Base-by-base conservation (phyloP, 2,329 filamentous ascomycete species). In the Blastomyces gilchristii region DNA sequence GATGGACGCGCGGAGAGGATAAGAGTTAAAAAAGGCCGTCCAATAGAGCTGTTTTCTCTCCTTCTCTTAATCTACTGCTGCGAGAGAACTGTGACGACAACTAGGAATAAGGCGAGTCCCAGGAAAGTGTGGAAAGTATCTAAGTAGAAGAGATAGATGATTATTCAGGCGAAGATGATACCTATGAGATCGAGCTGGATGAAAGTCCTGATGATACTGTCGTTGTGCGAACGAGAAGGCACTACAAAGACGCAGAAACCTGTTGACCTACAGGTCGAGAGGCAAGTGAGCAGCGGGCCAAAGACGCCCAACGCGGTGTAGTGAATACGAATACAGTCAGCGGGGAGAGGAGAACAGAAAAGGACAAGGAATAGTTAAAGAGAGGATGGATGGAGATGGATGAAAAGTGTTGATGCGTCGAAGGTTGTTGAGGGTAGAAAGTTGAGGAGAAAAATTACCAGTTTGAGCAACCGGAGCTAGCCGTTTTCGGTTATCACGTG, bases 321-420 rank as follows among this genome's bases (percentile, higher is more conserved):
- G 58, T 54, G 64, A 67, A 50, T 56, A 61, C 60, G 60, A 61
- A 50, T 61, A 61, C 60, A 61, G 37, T 16, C 60, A 56, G 49
- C 50, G 60, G 47, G 62, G 58, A 64, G 59, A n/a, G 62, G 62
- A 59, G 61, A 63, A 58, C 49, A 31, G 45, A 63, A 57, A 58
- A 37, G 56, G 41, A 9, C 34, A 9, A 45, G 18, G 25, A 11
- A 5, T 5, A 18, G 22, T 53, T 47, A 18, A 31, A 39, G 28
- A 45, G n/a, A 45, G n/a, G 56, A 58, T 43, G 3, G 28, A 16
- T 14, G 25, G 41, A 34, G 56, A 58, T 25, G 37, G n/a, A 43
- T 16, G 37, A 58, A 8, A n/a, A 14, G 34, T 12, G 39, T 22
- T 47, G 62, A 61, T 66, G 68, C 64, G 63, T 22, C 5, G 34